Percentiles rank a stretch among this genome's conserved stretches.
phyloP scores from a whole-genome alignment of 805 yeast species.

The Naumovozyma dairenensis region DNA sequence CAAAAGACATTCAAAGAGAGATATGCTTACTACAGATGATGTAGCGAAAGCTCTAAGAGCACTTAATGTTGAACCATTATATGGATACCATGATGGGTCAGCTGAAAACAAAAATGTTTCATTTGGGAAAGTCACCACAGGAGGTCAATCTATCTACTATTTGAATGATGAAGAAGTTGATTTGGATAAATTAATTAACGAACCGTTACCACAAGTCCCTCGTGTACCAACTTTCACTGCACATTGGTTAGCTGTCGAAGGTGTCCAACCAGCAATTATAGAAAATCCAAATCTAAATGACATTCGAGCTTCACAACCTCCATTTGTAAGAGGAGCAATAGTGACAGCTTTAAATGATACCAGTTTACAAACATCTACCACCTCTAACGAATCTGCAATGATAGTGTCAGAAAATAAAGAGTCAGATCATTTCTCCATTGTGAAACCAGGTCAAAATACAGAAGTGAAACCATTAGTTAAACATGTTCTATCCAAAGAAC shows the following conservation, averaged over 20 bases:
- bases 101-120: conserved; percentile 45
- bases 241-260: conserved; percentile 96
- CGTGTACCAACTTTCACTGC: conserved; percentile 87
- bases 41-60: conserved; percentile 73
- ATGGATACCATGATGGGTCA: conserved; percentile 57
- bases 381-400: too few relatives aligned
- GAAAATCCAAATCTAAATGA: conserved; percentile 84
- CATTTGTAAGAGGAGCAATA: conserved; percentile 75
- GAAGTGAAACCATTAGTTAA: conserved; percentile 85
- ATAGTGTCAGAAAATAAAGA: conserved; percentile 14
- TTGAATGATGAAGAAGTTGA: conserved; percentile 89
- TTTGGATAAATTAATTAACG: conserved; percentile 85
- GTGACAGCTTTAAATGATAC: conserved; percentile 49
- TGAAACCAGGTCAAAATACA: conserved; percentile 34
- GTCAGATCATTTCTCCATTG: conserved; percentile 25
- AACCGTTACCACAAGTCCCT: conserved; percentile 92
- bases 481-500: conserved; percentile 88
- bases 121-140: conserved; percentile 81
- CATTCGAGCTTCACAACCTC: conserved; percentile 58
- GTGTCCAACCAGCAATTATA: conserved; percentile 95
- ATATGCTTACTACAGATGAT: conserved; percentile 70
- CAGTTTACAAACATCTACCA: conserved; percentile 27
- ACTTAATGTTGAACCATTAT: conserved; percentile 87
- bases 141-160: conserved; percentile 89
- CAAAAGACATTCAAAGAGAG: conserved; percentile 88